A percentile compares a stretch with the other conserved stretches of the same genome.
Conservation (phyloP, 805 yeast genomes). For the Candida nanaspora region DNA sequence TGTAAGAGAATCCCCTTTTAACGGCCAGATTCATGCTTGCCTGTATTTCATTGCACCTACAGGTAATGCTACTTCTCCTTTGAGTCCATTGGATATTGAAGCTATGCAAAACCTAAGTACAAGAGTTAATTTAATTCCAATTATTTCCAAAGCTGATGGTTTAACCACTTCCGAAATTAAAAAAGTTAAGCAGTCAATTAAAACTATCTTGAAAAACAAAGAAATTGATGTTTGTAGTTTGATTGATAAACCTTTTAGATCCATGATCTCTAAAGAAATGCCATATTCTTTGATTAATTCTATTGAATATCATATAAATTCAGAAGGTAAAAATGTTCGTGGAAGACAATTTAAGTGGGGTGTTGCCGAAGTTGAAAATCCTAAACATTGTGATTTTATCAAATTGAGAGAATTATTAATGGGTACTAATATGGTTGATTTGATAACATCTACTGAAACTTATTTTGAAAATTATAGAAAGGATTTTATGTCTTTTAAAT, state of each 20-base stretch:
- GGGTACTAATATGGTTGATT: slow-evolving; percentile 67
- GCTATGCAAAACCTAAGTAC: slow-evolving; percentile 64
- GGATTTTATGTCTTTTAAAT: slow-evolving; percentile 36
- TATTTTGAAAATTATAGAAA: slow-evolving; percentile 67
- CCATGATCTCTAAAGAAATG: slow-evolving; percentile 31
- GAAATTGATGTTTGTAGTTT: slow-evolving; percentile 54
- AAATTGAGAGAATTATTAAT: slow-evolving; percentile 59
- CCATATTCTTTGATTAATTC: slow-evolving; percentile 77
- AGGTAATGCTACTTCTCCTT: slow-evolving; percentile 38
- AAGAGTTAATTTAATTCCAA: slow-evolving; percentile 76
- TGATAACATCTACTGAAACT: slow-evolving; percentile 68
- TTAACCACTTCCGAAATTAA: slow-evolving; percentile 50
- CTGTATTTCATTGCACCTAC: slow-evolving; percentile 69
- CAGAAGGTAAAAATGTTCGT: slow-evolving; percentile 44
- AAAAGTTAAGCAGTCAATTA: slow-evolving; percentile 46
- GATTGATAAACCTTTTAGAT: slow-evolving; percentile 27
- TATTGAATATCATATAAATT: slow-evolving; percentile 36
- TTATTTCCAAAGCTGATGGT: slow-evolving; percentile 75
- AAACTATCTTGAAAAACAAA: slow-evolving; percentile 42
- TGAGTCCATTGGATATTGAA: slow-evolving; percentile 62
- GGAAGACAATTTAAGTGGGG: slow-evolving; percentile 89
- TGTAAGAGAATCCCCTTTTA: slow-evolving; percentile 41
- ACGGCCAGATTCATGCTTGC: slow-evolving; percentile 77
- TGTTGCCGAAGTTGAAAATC: slow-evolving; percentile 72
- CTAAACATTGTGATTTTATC: slow-evolving; percentile 67